These are phyloP conservation scores for Dipodascus geniculatus DNA, from an alignment of 805 yeast genomes.

Conservation along the genomic window DNA sequence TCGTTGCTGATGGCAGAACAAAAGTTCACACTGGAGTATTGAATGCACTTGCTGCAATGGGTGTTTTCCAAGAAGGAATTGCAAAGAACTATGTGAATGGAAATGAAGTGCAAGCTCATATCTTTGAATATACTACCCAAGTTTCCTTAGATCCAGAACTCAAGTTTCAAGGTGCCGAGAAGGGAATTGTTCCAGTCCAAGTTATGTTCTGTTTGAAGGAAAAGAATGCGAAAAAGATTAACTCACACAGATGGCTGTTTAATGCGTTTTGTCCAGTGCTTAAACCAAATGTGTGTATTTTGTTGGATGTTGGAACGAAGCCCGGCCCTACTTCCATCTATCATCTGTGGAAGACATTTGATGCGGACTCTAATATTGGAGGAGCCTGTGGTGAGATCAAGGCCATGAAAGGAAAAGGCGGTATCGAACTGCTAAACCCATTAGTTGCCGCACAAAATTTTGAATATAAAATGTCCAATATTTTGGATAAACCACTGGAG, in stretches of 20 bases:
- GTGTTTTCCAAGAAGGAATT: constrained; percentile 94
- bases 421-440: constrained; percentile 75
- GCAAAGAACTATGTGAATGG: constrained; percentile 91
- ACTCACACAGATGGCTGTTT: constrained; percentile 96
- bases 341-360: constrained; percentile 96
- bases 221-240: constrained; percentile 82
- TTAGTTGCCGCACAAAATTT: constrained; percentile 93
- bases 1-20: constrained; percentile 90
- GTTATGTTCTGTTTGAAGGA: constrained; percentile 87
- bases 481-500: constrained; percentile 88
- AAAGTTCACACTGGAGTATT: constrained; percentile 77
- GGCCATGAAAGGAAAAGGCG: constrained; percentile 86
- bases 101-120: constrained; percentile 83
- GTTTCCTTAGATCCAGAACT: constrained; percentile 81
- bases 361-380: constrained; percentile 90
- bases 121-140: constrained; percentile 94
- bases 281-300: constrained; percentile 80
- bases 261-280: constrained; percentile 88
- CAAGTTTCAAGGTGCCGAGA: constrained; percentile 82
- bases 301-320: constrained; percentile 92
- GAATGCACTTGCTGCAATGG: constrained; percentile 85
- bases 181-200: constrained; percentile 90
- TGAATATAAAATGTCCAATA: constrained; percentile 92
- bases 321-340: constrained; percentile 85
- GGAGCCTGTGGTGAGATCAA: constrained; percentile 98